Conservation (phyloP, 2,329 filamentous ascomycete genomes). For the Fusarium pininemorale region DNA sequence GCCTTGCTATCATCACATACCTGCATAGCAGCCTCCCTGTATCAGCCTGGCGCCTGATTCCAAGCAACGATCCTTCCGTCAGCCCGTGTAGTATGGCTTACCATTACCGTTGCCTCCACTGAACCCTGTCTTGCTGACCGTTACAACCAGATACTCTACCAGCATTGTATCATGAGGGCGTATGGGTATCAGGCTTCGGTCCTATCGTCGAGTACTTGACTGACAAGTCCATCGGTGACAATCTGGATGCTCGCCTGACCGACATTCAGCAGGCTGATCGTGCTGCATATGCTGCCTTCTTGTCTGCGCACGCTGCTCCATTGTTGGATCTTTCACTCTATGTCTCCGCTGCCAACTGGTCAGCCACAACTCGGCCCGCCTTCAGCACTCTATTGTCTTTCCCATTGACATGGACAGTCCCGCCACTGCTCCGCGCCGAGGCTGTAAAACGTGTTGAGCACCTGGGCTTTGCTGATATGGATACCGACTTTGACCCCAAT, state of each 20-base stretch:
- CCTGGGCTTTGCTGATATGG: constrained; percentile 73
- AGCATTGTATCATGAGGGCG: constrained; percentile 60
- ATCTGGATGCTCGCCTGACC: constrained; percentile 53
- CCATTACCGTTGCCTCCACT: neutral
- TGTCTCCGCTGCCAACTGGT: constrained; percentile 89
- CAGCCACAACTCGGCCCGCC: constrained; percentile 77
- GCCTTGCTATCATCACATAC: constrained; percentile 83
- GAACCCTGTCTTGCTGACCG: constrained; percentile 37
- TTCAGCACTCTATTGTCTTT: constrained; percentile 84
- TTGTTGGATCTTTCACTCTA: constrained; percentile 90
- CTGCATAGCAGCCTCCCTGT: constrained; percentile 70
- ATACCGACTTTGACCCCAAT: constrained; percentile 63
- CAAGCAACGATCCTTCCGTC: constrained; percentile 76
- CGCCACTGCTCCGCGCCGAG: constrained; percentile 74
- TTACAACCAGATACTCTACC: constrained; percentile 61
- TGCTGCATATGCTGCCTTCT: constrained; percentile 70
- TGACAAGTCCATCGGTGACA: constrained; percentile 45
- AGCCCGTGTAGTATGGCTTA: constrained; percentile 72
- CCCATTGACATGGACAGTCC: constrained; percentile 88
- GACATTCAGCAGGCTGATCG: constrained; percentile 56
- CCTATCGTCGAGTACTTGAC: constrained; percentile 68
- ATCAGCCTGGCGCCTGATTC: constrained; percentile 73
- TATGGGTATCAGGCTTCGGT: constrained; percentile 68
- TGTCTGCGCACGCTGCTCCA: constrained; percentile 77
- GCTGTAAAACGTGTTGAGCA: constrained; percentile 77